Evolutionary conservation across 2,329 filamentous ascomycete genomes (phyloP).

Genomic region (Exophiala xenobiotica): DNA sequence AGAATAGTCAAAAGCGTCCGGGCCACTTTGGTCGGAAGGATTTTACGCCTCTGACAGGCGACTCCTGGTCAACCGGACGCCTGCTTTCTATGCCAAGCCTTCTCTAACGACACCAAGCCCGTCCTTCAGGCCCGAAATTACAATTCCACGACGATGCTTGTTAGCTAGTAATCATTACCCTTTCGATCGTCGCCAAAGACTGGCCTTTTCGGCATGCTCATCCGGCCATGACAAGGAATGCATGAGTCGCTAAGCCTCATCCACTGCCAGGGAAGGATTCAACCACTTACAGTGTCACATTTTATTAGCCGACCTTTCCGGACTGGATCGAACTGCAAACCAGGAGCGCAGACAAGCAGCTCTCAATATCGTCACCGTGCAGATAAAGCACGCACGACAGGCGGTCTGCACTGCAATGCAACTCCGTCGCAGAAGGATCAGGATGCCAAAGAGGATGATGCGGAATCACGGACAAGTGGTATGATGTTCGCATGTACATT

Average conservation of each 20-base stretch:
- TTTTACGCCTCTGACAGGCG: not conserved
- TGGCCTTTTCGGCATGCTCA: conserved; percentile 15
- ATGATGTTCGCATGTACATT: too few species aligned
- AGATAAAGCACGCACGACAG: not conserved
- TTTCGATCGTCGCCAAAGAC: conserved; percentile 8
- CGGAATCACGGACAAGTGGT: too few species aligned
- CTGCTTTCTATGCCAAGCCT: conserved; percentile 12
- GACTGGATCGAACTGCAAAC: too few species aligned
- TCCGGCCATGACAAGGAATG: conserved; percentile 5
- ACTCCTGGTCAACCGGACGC: conserved; percentile 8
- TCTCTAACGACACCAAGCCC: not conserved
- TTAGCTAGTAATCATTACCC: conserved; percentile 7
- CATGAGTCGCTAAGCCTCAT: not conserved
- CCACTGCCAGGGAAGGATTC: not conserved
- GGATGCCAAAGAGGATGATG: not conserved
- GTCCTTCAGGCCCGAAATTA: not conserved
- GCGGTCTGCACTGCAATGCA: not conserved
- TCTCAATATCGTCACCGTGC: too few species aligned
- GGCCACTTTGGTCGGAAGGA: conserved; percentile 3
- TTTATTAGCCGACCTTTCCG: too few species aligned
- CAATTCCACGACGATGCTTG: not conserved
- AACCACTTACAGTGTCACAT: not conserved
- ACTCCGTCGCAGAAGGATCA: not conserved
- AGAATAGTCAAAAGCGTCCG: not conserved
- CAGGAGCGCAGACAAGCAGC: too few species aligned